Conservation (phyloP, 305 asterid genomes). For the Solanum hybrid region DNA sequence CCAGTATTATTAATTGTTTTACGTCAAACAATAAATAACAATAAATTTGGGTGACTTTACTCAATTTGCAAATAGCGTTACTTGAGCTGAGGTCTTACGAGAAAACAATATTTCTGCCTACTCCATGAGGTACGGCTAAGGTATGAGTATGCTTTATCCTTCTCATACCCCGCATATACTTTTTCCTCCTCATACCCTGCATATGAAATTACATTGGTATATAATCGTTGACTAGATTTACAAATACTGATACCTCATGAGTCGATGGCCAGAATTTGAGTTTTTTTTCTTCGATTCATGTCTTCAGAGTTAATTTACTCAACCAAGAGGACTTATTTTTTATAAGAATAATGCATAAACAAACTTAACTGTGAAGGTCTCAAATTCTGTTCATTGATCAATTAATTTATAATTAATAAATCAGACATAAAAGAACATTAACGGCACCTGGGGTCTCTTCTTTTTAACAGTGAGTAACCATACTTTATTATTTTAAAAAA, state of each 20-base stretch:
- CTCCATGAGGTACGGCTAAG: not conserved
- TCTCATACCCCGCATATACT: no score
- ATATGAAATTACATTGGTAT: no score
- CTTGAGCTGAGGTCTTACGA: not conserved
- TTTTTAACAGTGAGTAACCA: slow-evolving; percentile 1
- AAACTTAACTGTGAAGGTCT: not conserved
- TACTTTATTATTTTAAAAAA: not conserved
- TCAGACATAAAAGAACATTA: not conserved
- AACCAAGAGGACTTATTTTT: not conserved
- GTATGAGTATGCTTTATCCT: no score
- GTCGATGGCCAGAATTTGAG: not conserved
- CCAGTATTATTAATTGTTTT: not conserved
- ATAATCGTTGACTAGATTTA: not conserved
- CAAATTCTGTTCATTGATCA: not conserved
- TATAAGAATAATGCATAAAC: not conserved
- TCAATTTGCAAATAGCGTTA: not conserved
- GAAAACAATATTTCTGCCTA: no score
- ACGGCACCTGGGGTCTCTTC: slow-evolving; percentile 9
- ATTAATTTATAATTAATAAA: not conserved
- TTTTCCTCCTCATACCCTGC: no score
- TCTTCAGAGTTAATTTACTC: not conserved
- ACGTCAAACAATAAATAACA: not conserved
- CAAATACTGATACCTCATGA: not conserved
- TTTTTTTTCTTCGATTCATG: not conserved
- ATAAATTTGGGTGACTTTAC: not conserved